A percentile compares a stretch with the other conserved stretches of the same genome.
These are phyloP conservation scores for Linum lewisii DNA, from an alignment of 345 rosid species.

Conservation along the genomic window DNA sequence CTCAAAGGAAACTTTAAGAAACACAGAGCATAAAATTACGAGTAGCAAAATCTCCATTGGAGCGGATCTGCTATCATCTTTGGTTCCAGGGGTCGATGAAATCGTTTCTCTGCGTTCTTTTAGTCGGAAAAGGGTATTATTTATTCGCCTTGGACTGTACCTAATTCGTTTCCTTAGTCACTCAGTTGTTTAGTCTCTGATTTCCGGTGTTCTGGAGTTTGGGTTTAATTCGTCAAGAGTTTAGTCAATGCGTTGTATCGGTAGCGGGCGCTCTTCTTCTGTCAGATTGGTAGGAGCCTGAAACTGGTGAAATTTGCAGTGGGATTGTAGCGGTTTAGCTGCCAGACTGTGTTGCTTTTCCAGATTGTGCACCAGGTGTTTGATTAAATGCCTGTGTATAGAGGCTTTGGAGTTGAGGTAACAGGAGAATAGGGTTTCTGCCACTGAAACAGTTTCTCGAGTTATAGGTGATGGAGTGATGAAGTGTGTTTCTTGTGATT, in stretches of 20 bases:
- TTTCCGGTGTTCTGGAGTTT: background rate
- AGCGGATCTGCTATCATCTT: background rate
- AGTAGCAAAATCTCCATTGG: too few relatives aligned
- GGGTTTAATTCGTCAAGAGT: background rate
- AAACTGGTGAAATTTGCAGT: background rate
- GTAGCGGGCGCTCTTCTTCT: background rate
- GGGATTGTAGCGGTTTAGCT: background rate
- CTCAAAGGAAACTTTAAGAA: too few relatives aligned
- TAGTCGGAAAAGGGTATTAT: background rate
- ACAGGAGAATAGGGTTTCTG: background rate
- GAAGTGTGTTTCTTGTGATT: slow-evolving; percentile 17
- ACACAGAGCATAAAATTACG: too few relatives aligned
- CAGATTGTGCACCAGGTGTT: background rate
- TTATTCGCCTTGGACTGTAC: background rate
- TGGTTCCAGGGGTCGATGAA: background rate
- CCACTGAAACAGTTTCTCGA: background rate
- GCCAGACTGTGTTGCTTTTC: background rate
- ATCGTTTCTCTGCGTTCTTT: background rate
- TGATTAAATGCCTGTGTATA: background rate
- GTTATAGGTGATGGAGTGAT: slow-evolving; percentile 32
- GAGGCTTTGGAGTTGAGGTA: background rate
- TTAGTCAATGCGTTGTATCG: background rate
- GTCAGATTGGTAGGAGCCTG: background rate
- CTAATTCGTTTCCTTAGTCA: background rate
- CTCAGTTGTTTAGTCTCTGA: background rate